phyloP scores from a whole-genome alignment of 345 rosid species.

The Euphorbia pulcherrima region DNA sequence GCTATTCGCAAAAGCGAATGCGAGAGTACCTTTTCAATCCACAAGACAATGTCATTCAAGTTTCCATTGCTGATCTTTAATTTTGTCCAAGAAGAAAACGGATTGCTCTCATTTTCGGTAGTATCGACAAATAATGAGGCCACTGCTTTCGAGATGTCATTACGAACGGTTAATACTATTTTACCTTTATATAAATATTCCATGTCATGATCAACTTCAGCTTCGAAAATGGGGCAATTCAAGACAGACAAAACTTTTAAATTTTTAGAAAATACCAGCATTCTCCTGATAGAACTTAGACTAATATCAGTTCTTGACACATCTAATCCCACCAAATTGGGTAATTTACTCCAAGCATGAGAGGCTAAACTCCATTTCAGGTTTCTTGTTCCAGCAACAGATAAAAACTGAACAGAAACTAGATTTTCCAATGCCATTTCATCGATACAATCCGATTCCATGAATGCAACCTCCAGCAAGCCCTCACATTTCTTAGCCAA shows the following conservation, averaged over 20 bases:
- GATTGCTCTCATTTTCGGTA: slow-evolving; percentile 12
- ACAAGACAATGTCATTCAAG: slow-evolving; percentile 17
- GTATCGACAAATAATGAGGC: slow-evolving; percentile 29
- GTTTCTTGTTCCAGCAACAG: slow-evolving; percentile 34
- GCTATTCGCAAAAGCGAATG: slow-evolving; percentile 33
- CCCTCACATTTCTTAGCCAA: slow-evolving; percentile 29
- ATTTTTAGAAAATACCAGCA: slow-evolving; percentile 19
- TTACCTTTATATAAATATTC: slow-evolving; percentile 24
- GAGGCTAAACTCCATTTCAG: slow-evolving; percentile 35
- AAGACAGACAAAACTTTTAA: slow-evolving; percentile 30
- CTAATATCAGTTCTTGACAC: slow-evolving; percentile 38
- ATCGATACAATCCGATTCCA: slow-evolving; percentile 24
- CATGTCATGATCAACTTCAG: slow-evolving; percentile 11
- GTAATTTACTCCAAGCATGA: slow-evolving; percentile 27
- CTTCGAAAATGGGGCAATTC: slow-evolving; percentile 35
- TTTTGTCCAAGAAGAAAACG: slow-evolving; percentile 22
- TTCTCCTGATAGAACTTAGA: slow-evolving; percentile 16
- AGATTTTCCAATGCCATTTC: slow-evolving; percentile 35
- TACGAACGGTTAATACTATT: slow-evolving; percentile 21
- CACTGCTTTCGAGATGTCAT: slow-evolving; percentile 25
- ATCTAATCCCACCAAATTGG: slow-evolving; percentile 30
- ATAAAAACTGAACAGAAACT: slow-evolving; percentile 28
- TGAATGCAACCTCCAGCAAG: slow-evolving; percentile 30
- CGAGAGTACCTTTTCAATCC: slow-evolving; percentile 39
- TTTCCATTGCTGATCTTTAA: slow-evolving; percentile 14